Percentiles rank a stretch among this genome's conserved stretches.
phyloP scores from a whole-genome alignment of 306 rosid genomes.

The Acmispon strigosus region DNA sequence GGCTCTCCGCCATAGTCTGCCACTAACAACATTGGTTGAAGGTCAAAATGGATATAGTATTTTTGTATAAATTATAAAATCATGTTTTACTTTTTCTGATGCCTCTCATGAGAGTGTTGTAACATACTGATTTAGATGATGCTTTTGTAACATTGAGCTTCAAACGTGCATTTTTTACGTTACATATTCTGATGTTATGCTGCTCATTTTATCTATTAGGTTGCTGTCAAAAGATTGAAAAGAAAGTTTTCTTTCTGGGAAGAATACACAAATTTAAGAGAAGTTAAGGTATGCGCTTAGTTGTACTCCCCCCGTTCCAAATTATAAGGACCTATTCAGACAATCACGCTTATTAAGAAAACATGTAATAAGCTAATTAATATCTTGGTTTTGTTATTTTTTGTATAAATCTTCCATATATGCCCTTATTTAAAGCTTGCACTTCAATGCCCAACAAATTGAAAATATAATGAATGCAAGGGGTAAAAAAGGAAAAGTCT shows the following conservation, averaged over 20 bases:
- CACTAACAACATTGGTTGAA: no score
- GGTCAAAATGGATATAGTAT: not conserved
- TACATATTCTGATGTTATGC: not conserved
- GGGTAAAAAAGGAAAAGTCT: no score
- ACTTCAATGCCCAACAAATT: no score
- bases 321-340: no score
- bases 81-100: not conserved
- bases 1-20: no score
- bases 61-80: not conserved
- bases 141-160: not conserved
- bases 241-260: constrained; percentile 87
- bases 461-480: no score
- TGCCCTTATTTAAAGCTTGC: no score
- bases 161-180: not conserved
- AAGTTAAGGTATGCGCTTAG: constrained; percentile 56
- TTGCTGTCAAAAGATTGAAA: constrained; percentile 86
- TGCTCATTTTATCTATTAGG: constrained; percentile 34
- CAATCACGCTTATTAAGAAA: no score
- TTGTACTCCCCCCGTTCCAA: no score
- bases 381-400: no score
- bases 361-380: no score
- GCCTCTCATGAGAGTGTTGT: not conserved
- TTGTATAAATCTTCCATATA: no score
- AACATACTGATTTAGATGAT: not conserved
- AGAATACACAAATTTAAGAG: constrained; percentile 70